phyloP scores from a whole-genome alignment of 2,329 filamentous ascomycete species.

The Leptographium flavum region DNA sequence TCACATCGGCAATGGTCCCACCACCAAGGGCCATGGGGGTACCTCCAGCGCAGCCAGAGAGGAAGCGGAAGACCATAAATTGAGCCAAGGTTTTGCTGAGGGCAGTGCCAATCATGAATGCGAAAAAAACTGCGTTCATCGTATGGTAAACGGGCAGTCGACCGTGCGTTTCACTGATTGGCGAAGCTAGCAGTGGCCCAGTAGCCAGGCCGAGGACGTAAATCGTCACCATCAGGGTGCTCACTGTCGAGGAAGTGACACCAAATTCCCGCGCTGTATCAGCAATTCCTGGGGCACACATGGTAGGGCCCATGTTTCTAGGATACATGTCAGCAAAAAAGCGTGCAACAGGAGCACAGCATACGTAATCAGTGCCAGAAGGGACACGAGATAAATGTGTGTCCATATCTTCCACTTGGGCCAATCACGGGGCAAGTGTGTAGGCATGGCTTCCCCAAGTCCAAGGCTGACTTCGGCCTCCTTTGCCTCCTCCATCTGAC shows the following conservation, averaged over 20 bases:
- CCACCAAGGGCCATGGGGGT: constrained; percentile 49
- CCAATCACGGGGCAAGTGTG: too few species aligned
- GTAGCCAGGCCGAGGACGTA: constrained; percentile 21
- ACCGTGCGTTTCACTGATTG: constrained; percentile 44
- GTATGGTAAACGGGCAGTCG: constrained; percentile 29
- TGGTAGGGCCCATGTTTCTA: not conserved
- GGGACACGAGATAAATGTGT: too few species aligned
- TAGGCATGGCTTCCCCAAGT: too few species aligned
- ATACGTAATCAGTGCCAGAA: too few species aligned
- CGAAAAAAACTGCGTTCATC: constrained; percentile 24
- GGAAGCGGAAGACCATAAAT: constrained; percentile 43
- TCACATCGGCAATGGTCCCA: constrained; percentile 51
- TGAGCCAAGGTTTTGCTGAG: constrained; percentile 30
- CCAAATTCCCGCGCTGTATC: constrained; percentile 6
- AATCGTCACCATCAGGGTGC: constrained; percentile 6
- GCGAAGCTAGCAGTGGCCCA: constrained; percentile 43
- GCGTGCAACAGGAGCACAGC: too few species aligned
- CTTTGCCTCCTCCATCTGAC: too few species aligned
- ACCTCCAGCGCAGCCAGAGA: constrained; percentile 47
- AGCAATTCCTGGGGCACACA: constrained; percentile 6
- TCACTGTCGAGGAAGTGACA: not conserved
- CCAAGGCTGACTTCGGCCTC: too few species aligned
- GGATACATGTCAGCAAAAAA: too few species aligned
- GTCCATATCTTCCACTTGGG: too few species aligned
- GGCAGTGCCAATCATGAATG: constrained; percentile 26